Percentiles rank a stretch among this genome's conserved stretches.
phyloP scores from a whole-genome alignment of 306 rosid genomes.

The Hippophae gyantsensis region DNA sequence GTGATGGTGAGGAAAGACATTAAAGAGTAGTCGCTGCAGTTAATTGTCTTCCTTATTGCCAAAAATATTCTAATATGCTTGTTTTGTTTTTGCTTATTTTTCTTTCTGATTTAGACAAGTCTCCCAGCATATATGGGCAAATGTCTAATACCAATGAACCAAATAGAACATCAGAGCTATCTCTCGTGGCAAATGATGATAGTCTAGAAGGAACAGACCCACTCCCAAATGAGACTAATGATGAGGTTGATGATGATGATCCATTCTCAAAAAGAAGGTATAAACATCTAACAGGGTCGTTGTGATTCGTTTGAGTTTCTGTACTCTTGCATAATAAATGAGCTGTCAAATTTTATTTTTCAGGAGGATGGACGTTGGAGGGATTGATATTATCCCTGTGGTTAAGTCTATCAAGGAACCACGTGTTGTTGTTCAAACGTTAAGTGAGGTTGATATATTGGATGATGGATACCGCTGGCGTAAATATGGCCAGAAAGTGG shows the following conservation, averaged over 20 bases:
- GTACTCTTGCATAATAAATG: constrained; percentile 5
- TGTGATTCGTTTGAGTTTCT: constrained; percentile 18
- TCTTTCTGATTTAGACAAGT: constrained; percentile 42
- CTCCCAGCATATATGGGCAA: constrained; percentile 48
- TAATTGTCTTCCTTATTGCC: neutral
- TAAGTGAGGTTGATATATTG: constrained; percentile 95
- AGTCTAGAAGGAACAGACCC: constrained; percentile 48
- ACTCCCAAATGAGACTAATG: constrained; percentile 35
- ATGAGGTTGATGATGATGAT: constrained; percentile 79
- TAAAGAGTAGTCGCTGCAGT: neutral
- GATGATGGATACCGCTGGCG: constrained; percentile 99
- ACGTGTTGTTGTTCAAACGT: constrained; percentile 92
- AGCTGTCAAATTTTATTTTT: constrained; percentile 17
- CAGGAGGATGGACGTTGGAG: constrained; percentile 82
- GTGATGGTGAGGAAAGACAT: constrained; percentile 54
- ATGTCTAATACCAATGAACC: constrained; percentile 44
- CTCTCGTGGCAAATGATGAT: constrained; percentile 47
- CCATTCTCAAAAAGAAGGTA: constrained; percentile 83
- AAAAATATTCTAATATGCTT: constrained; percentile 6
- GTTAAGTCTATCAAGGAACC: constrained; percentile 96
- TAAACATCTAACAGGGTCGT: constrained; percentile 14
- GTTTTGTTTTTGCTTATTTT: constrained; percentile 14
- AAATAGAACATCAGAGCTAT: constrained; percentile 46
- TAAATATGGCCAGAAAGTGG: constrained; percentile 97
- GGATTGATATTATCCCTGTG: constrained; percentile 56